Evolutionary conservation across 345 rosid genomes (phyloP).

Genomic region (Salix udensis): DNA sequence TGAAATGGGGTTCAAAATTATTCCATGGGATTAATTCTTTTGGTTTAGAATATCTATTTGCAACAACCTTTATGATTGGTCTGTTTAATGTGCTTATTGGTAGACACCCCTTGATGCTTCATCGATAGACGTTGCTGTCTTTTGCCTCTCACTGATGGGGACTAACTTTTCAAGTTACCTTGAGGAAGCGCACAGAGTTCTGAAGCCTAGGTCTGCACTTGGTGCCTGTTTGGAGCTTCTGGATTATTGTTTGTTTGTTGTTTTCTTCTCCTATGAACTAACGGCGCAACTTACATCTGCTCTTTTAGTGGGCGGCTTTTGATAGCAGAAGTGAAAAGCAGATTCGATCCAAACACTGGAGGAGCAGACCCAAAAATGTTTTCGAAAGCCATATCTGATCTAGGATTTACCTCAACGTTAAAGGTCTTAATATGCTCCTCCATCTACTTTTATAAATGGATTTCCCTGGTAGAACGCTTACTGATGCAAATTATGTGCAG

Average conservation of each 20-base stretch:
- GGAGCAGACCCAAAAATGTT: slow-evolving; percentile 85
- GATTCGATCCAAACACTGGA: slow-evolving; percentile 84
- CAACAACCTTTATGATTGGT: not conserved
- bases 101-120: slow-evolving; percentile 69
- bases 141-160: slow-evolving; percentile 96
- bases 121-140: slow-evolving; percentile 78
- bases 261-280: not conserved
- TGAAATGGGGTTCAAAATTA: not conserved
- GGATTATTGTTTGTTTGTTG: not conserved
- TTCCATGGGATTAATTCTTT: not conserved
- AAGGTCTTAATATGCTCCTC: slow-evolving; percentile 40
- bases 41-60: not conserved
- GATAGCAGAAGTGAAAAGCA: slow-evolving; percentile 93
- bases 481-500: slow-evolving; percentile 35
- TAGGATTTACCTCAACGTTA: slow-evolving; percentile 54
- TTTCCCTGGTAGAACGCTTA: not conserved
- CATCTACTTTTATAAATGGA: not conserved
- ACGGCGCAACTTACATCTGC: not conserved
- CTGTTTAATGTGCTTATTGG: slow-evolving; percentile 17
- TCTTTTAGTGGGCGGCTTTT: slow-evolving; percentile 79
- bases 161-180: slow-evolving; percentile 73
- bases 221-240: slow-evolving; percentile 7
- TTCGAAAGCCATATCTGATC: slow-evolving; percentile 62
- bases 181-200: slow-evolving; percentile 78
- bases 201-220: slow-evolving; percentile 64